A percentile compares a stretch with the other conserved stretches of the same genome.
phyloP scores from a whole-genome alignment of 306 rosid species.

The Acmispon strigosus region DNA sequence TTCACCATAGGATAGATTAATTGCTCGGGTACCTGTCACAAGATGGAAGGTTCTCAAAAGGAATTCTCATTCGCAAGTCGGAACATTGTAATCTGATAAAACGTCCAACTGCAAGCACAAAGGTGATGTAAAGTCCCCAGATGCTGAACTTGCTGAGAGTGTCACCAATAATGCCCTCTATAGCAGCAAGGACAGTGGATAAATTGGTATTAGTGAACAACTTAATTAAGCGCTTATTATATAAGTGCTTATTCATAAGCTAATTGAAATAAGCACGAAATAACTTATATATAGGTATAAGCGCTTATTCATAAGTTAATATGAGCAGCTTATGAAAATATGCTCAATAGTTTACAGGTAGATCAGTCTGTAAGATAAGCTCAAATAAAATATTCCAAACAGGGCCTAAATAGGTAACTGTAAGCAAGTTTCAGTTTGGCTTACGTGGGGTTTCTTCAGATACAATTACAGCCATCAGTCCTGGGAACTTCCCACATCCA shows the following conservation, averaged over 20 bases:
- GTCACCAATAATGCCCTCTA: constrained; percentile 92
- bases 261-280: no score
- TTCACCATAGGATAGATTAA: neutral
- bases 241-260: no score
- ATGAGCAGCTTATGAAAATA: no score
- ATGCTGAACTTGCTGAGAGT: constrained; percentile 99
- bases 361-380: no score
- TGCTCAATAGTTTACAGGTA: no score
- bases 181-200: constrained; percentile 20
- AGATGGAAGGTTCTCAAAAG: constrained; percentile 88
- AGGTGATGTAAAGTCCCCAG: constrained; percentile 95
- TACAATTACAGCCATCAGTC: constrained; percentile 72
- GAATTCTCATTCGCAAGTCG: constrained; percentile 95
- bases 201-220: constrained; percentile 17
- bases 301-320: no score
- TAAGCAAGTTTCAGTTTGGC: constrained; percentile 17
- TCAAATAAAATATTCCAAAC: no score
- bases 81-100: constrained; percentile 92
- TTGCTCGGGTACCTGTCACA: constrained; percentile 64
- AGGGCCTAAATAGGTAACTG: neutral
- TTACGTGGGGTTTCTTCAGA: constrained; percentile 96
- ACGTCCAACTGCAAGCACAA: constrained; percentile 95
- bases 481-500: constrained; percentile 65
- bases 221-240: no score
- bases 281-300: no score